phyloP scores from a whole-genome alignment of 1,139 yeast species.

The Blastobotrys indianensis region DNA sequence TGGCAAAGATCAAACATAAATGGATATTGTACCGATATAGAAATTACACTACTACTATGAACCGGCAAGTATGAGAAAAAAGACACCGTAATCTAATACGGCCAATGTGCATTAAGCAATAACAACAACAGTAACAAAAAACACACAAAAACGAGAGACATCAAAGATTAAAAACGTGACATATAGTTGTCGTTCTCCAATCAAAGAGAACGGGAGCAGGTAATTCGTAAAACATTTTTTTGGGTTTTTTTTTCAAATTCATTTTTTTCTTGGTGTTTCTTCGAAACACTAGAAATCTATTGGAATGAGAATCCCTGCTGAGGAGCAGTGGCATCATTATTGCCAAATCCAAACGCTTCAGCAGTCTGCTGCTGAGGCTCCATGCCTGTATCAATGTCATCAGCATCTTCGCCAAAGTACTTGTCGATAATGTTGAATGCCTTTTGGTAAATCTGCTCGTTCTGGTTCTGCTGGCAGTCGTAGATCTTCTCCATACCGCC shows the following conservation, averaged over 20 bases:
- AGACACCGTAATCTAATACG: background rate
- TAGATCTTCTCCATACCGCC: conserved; percentile 97
- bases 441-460: conserved; percentile 87
- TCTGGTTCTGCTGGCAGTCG: conserved; percentile 86
- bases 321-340: conserved; percentile 28
- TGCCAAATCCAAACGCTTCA: conserved; percentile 84
- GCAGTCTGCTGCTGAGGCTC: conserved; percentile 68
- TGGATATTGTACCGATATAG: no score
- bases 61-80: background rate
- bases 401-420: conserved; percentile 82
- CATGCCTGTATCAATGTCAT: conserved; percentile 67
- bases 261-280: no score
- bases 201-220: background rate
- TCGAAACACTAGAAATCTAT: no score
- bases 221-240: no score
- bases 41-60: no score
- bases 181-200: background rate
- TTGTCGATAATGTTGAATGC: conserved; percentile 86
- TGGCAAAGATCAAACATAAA: no score
- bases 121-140: background rate
- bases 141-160: background rate
- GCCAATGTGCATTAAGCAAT: background rate
- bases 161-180: background rate
- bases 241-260: no score
- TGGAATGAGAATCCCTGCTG: conserved; percentile 14